phyloP scores from a whole-genome alignment of 495 filamentous ascomycete genomes.

The Penicillium argentinense region DNA sequence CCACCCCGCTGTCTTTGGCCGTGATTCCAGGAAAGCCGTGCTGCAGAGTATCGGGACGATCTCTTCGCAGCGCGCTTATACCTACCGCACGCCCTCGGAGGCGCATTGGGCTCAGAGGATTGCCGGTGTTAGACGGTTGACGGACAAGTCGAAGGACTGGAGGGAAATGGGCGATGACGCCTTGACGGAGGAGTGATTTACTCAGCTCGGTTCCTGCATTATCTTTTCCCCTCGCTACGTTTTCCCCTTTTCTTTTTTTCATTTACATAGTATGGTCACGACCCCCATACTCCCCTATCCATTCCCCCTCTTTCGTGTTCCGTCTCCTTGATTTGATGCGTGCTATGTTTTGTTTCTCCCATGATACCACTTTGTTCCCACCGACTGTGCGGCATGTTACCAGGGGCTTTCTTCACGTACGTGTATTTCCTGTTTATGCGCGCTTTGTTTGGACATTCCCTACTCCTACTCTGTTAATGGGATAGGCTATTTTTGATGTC shows the following conservation, averaged over 20 bases:
- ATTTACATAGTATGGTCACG: slow-evolving; percentile 12
- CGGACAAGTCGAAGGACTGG: slow-evolving; percentile 81
- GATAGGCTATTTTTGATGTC: slow-evolving; percentile 10
- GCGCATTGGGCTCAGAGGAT: slow-evolving; percentile 82
- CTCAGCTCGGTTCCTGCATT: slow-evolving; percentile 1
- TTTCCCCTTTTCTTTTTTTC: slow-evolving; percentile 9
- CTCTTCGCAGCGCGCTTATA: slow-evolving; percentile 89
- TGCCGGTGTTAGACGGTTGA: slow-evolving; percentile 70
- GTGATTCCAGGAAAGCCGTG: slow-evolving; percentile 95
- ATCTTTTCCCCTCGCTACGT: not conserved
- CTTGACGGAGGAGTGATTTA: slow-evolving; percentile 71
- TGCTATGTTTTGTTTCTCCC: slow-evolving; percentile 11
- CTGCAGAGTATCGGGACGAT: slow-evolving; percentile 96
- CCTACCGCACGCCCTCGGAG: slow-evolving; percentile 85
- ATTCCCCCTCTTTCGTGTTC: not conserved
- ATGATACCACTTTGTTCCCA: slow-evolving; percentile 51
- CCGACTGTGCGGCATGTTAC: slow-evolving; percentile 44
- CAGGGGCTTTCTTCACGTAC: slow-evolving; percentile 36
- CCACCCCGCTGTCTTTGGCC: slow-evolving; percentile 90
- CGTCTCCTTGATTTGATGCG: not conserved
- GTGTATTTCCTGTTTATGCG: slow-evolving; percentile 23
- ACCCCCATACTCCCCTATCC: not conserved
- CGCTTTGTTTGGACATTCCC: slow-evolving; percentile 19
- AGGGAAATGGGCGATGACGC: slow-evolving; percentile 80
- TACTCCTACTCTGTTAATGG: slow-evolving; percentile 20